Conservation (phyloP, 306 rosid species). For the Quercus suber region DNA sequence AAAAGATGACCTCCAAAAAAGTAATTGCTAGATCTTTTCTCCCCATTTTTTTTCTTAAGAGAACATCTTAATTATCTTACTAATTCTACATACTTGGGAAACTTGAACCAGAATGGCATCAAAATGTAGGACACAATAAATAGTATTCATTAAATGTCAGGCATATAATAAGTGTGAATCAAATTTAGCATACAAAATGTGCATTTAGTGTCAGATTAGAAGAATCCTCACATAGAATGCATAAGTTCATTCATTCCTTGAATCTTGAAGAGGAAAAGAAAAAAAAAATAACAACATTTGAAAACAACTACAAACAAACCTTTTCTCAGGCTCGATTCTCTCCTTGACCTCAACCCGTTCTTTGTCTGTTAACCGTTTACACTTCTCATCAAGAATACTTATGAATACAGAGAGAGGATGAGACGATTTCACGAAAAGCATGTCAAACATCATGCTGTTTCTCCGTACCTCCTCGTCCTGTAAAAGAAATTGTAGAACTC, state of each 20-base stretch:
- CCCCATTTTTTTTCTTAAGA: neutral
- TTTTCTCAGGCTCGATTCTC: conserved; percentile 65
- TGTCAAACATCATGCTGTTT: conserved; percentile 74
- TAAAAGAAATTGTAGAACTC: neutral
- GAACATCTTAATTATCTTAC: neutral
- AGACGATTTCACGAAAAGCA: conserved; percentile 87
- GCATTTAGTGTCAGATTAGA: no score
- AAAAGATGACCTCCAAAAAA: neutral
- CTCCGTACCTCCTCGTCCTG: conserved; percentile 75
- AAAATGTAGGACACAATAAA: neutral
- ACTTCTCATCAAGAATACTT: conserved; percentile 81
- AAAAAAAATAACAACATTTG: neutral
- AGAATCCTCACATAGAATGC: neutral
- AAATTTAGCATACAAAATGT: no score
- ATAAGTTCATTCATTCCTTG: neutral
- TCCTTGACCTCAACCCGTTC: conserved; percentile 76
- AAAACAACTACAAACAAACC: conserved; percentile 51
- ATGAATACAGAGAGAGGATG: conserved; percentile 97
- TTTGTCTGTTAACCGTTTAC: conserved; percentile 62
- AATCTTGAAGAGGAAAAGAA: neutral
- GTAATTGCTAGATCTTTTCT: neutral
- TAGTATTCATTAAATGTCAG: no score
- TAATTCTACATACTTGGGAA: neutral
- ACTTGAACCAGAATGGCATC: neutral
- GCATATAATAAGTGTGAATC: no score